Base-by-base conservation (phyloP, 805 yeast species). In the Ogataea methanolica region DNA sequence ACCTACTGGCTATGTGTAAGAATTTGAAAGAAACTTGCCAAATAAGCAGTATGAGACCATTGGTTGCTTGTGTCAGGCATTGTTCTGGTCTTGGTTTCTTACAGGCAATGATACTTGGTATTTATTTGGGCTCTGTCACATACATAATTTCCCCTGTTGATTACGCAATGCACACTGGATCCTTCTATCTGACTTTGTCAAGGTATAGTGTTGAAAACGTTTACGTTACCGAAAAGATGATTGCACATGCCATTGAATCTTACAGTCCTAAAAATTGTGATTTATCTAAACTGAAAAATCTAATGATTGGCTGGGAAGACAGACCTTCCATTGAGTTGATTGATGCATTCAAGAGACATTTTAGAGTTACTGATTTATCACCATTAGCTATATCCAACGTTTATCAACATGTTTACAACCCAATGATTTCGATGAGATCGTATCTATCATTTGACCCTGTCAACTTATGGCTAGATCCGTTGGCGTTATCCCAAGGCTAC, bases 1-100 rank as follows among this genome's bases (percentile, higher is more conserved):
- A 79, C 43, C 69, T 94, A 12, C 66, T 91, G 55, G 84, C 88
- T 2, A 77, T 88, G 64, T 90, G 97, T 66, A 89, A 91, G 58
- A 86, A 88, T 19, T 76, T 89, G 60, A 92, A 94, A 57, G 97
- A 92, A 61, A 92, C 98, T 0, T 88, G 96, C 59, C 92, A 88
- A 51, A 73, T 94, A 67, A 75, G 83, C 14, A 77, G 86, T 36
- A 75, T 78, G 33, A 78, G 80, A 37, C 84, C 97, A 0, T 72
- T 94, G 6, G 73, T 92, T 38, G 96, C 96, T 0, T 83, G 96
- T 64, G 95, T 88, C 8, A 79, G 95, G 39, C 92, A 91, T 55
- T 79, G 88, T 1, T 68, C 77, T 2, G 97, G 97, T 0, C 65
- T 92, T 26, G 99, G 99, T 0, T 91, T 94, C 61, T 68, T 94